phyloP scores from a whole-genome alignment of 2,329 filamentous ascomycete genomes.

The Aciculosporium take region DNA sequence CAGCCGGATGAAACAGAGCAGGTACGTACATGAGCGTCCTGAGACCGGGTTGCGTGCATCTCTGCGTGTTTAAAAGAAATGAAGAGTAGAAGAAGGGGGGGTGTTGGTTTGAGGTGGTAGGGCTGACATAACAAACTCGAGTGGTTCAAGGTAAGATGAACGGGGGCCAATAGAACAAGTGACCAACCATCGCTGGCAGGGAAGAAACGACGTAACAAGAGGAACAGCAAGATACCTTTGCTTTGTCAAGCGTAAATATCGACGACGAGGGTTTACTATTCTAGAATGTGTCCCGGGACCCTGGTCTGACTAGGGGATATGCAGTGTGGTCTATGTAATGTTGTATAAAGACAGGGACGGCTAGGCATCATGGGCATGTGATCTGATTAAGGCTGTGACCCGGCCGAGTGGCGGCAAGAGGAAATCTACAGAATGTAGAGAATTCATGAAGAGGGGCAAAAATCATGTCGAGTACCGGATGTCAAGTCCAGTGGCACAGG shows the following conservation, averaged over 20 bases:
- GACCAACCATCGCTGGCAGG: background rate
- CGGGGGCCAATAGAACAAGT: conserved; percentile 1
- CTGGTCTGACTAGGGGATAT: background rate
- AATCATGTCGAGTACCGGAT: too few species aligned
- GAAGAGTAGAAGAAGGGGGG: background rate
- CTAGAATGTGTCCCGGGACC: conserved; percentile 5
- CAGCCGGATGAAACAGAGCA: background rate
- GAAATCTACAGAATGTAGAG: background rate
- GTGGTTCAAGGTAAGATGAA: conserved; percentile 1
- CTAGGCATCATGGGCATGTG: background rate
- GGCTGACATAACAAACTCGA: conserved; percentile 4
- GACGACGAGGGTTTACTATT: background rate
- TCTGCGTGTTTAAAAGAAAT: background rate
- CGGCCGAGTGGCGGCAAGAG: conserved; percentile 1
- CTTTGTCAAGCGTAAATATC: background rate
- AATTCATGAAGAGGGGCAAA: too few species aligned
- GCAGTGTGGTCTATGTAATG: background rate
- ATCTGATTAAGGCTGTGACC: conserved; percentile 1
- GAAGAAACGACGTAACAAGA: background rate
- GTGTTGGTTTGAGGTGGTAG: conserved; percentile 1
- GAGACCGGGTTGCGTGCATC: too few species aligned
- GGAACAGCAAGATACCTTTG: background rate
- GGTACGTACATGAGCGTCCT: too few species aligned
- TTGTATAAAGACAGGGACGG: background rate
- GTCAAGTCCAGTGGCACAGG: background rate